phyloP scores from a whole-genome alignment of 2,329 filamentous ascomycete genomes.

The Pyrenophora teres region DNA sequence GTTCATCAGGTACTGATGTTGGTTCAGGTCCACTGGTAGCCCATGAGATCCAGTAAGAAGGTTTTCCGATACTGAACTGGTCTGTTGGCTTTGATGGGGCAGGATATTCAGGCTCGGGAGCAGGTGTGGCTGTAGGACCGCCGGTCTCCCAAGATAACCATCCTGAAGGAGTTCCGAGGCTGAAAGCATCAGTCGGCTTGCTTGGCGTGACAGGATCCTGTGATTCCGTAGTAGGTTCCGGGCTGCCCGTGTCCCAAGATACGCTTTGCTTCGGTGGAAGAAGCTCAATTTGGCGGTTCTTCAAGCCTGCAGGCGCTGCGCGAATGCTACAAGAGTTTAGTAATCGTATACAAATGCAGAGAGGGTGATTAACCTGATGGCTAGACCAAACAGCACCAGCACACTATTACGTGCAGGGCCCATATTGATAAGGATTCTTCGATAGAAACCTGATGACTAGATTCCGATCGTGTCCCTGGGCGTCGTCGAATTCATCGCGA shows the following conservation, averaged over 20 bases:
- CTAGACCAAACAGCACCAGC: slow-evolving; percentile 33
- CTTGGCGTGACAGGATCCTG: slow-evolving; percentile 13
- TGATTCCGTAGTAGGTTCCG: slow-evolving; percentile 16
- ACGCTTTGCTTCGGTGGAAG: slow-evolving; percentile 23
- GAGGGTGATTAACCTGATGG: slow-evolving; percentile 26
- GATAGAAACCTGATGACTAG: not conserved
- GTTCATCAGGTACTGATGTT: slow-evolving; percentile 11
- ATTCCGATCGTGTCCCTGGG: slow-evolving; percentile 12
- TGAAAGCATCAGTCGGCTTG: slow-evolving; percentile 13
- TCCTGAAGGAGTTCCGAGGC: slow-evolving; percentile 13
- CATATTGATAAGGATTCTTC: slow-evolving; percentile 22
- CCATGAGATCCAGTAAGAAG: slow-evolving; percentile 11
- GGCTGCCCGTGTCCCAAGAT: slow-evolving; percentile 22
- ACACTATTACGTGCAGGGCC: slow-evolving; percentile 29
- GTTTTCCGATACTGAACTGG: slow-evolving; percentile 9
- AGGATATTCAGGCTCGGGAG: slow-evolving; percentile 10
- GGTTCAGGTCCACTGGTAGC: slow-evolving; percentile 4
- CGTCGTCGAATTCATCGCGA: slow-evolving; percentile 7
- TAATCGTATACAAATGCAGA: not conserved
- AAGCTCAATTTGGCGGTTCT: slow-evolving; percentile 22
- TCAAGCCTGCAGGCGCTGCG: slow-evolving; percentile 25
- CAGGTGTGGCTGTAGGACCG: slow-evolving; percentile 4
- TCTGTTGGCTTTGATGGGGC: slow-evolving; percentile 12
- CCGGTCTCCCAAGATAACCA: slow-evolving; percentile 17
- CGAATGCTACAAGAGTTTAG: slow-evolving; percentile 22